phyloP scores from a whole-genome alignment of 75 land plant species.

The Pseudotsuga menziesii region DNA sequence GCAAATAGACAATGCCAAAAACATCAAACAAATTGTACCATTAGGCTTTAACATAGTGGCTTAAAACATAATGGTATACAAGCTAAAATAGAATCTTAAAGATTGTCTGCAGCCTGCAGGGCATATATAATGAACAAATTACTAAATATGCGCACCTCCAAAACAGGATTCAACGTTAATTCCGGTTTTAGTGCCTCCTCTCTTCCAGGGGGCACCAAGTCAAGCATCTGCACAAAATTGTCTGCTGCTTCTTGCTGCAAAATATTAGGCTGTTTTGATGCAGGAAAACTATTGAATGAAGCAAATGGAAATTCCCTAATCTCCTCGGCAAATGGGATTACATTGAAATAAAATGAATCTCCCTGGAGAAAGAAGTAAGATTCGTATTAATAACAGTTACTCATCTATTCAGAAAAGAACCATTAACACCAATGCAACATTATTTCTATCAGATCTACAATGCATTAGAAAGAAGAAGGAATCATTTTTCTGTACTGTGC shows the following conservation, averaged over 20 bases:
- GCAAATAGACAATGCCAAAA: no score
- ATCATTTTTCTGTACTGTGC: no score
- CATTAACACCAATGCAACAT: no score
- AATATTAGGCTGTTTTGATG: constrained; percentile 56
- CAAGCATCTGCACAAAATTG: constrained; percentile 65
- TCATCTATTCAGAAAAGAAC: neutral
- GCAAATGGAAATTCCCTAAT: constrained; percentile 86
- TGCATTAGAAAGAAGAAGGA: no score
- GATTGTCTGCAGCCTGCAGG: no score
- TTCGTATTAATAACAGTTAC: neutral
- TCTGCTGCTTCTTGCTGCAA: constrained; percentile 88
- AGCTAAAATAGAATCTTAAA: no score
- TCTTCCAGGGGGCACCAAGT: constrained; percentile 63
- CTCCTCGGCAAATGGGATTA: constrained; percentile 94
- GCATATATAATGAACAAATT: no score
- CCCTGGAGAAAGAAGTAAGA: constrained; percentile 37
- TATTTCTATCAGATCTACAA: no score
- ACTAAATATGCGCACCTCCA: constrained; percentile 35
- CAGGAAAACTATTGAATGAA: constrained; percentile 61
- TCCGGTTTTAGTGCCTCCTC: constrained; percentile 74
- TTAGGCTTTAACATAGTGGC: neutral
- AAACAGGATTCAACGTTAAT: constrained; percentile 75
- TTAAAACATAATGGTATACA: neutral
- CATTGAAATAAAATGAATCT: constrained; percentile 94
- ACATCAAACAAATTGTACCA: neutral